Evolutionary conservation across 495 filamentous ascomycete genomes (phyloP).

Genomic region (Darksidea phi): DNA sequence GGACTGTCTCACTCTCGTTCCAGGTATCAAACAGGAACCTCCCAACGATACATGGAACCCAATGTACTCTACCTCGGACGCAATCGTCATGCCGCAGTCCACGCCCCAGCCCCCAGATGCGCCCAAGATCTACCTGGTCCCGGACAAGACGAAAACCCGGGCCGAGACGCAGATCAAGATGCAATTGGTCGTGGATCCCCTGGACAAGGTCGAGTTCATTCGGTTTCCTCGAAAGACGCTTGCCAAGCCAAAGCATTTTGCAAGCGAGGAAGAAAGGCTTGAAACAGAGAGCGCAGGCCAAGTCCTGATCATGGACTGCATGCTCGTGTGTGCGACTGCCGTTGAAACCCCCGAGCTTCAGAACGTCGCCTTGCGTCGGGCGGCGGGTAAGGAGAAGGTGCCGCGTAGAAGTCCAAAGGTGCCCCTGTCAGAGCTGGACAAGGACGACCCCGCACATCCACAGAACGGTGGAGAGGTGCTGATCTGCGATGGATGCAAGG

Average conservation of each 20-base stretch:
- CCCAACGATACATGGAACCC: neutral
- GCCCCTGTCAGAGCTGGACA: conserved; percentile 17
- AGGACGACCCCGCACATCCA: conserved; percentile 25
- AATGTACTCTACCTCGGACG: conserved; percentile 11
- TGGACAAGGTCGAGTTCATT: conserved; percentile 7
- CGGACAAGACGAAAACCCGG: conserved; percentile 29
- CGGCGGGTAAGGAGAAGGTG: conserved; percentile 6
- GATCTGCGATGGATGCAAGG: conserved; percentile 29
- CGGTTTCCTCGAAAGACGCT: conserved; percentile 26
- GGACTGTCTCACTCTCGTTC: neutral
- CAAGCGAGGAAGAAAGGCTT: conserved; percentile 14
- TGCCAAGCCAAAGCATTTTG: conserved; percentile 28
- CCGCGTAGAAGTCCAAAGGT: conserved; percentile 2
- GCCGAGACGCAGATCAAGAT: conserved; percentile 31
- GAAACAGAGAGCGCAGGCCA: conserved; percentile 3
- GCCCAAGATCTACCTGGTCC: neutral
- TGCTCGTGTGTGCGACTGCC: conserved; percentile 24
- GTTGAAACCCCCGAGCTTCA: conserved; percentile 12
- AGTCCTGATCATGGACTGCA: conserved; percentile 6
- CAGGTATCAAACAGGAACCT: neutral
- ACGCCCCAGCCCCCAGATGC: neutral
- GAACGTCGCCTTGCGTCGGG: conserved; percentile 18
- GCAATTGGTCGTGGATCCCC: conserved; percentile 21
- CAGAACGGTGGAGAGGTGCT: conserved; percentile 29
- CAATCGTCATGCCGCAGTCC: conserved; percentile 10